Base-by-base conservation (phyloP, 805 yeast genomes). In the Zygosaccharomyces gambellarensis region DNA sequence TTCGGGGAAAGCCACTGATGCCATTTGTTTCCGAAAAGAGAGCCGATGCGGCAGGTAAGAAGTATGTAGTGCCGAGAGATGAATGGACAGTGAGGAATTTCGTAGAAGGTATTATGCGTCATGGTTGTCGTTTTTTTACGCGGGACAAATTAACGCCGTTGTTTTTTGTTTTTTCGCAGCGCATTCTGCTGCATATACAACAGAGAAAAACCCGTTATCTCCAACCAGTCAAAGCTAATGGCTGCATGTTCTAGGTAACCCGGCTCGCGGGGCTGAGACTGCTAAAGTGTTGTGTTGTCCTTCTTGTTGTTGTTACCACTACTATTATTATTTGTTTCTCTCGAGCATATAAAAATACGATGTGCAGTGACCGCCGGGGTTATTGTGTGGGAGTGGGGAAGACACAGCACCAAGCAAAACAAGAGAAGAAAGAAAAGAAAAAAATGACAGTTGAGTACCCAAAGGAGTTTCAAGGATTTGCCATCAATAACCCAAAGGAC, bases 391-490 rank as follows among this genome's bases (percentile, higher is more conserved):
- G 4, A 9, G 38, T 34, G 38, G 38, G 9, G 38, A 21, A 21
- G 22, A 34, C 19, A 21, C 22, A 34, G 21, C 21, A 14, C 21
- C 11, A 17, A 34, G 9, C 8, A 14, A 34, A 21, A 34, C 14
- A n/a, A n/a, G 38, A 6, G 19, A n/a, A n/a, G n/a, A 32, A 32
- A 31, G 12, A 32, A 32, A 25, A 25, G 9, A 34, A 34, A 34
- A 32, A 34, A 14, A 44, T 43, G 36, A 36, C 47, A 31, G 54
- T 51, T 8, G 51, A 51, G 19, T 48, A 48, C 48, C 62, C 62
- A 43, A 76, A 75, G 49, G 76, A 76, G 51, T 82, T 83, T 61
- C 72, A 80, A 65, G 89, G 87, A 45, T 80, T 77, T 61, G 83
- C 82, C 34, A 78, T 76, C 47, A 62, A 68, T 39, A 73, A 74